Percentiles rank a stretch among this genome's conserved stretches.
Evolutionary conservation across 345 rosid genomes (phyloP).

Genomic region (Ailanthus altissimus): DNA sequence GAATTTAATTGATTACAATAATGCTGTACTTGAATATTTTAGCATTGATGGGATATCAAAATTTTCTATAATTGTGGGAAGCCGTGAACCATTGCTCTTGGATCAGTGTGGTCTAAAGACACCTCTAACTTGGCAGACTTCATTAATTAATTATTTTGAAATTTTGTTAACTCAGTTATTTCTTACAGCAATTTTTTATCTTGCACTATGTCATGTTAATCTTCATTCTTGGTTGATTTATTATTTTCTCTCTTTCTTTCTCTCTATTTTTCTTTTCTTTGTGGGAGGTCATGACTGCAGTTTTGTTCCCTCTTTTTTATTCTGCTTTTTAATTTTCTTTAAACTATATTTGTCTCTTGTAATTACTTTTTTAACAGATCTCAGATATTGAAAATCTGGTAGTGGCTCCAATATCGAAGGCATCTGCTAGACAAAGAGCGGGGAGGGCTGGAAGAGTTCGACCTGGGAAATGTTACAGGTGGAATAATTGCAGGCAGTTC

Average conservation of each 20-base stretch:
- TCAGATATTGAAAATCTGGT: conserved; percentile 92
- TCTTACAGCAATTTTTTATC: neutral
- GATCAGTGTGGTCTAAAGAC: neutral
- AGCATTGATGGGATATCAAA: neutral
- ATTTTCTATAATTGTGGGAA: neutral
- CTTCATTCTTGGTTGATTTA: neutral
- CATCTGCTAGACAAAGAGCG: conserved; percentile 96
- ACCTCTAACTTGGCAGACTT: neutral
- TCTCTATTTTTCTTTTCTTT: neutral
- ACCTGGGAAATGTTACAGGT: conserved; percentile 99
- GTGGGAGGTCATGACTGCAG: conserved; percentile 3
- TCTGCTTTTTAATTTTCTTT: neutral
- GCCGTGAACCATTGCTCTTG: neutral
- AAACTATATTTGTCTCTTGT: neutral
- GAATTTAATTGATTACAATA: neutral
- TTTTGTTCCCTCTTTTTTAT: neutral
- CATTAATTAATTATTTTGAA: neutral
- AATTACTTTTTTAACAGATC: conserved; percentile 49
- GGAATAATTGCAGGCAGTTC: neutral
- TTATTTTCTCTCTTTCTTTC: neutral
- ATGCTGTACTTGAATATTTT: neutral
- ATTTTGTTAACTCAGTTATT: neutral
- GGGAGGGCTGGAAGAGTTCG: conserved; percentile 98
- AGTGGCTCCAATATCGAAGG: conserved; percentile 93
- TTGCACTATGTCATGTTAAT: neutral